These are phyloP conservation scores for Gillenia trifoliata DNA, from an alignment of 306 rosid genomes.

Conservation along the genomic window DNA sequence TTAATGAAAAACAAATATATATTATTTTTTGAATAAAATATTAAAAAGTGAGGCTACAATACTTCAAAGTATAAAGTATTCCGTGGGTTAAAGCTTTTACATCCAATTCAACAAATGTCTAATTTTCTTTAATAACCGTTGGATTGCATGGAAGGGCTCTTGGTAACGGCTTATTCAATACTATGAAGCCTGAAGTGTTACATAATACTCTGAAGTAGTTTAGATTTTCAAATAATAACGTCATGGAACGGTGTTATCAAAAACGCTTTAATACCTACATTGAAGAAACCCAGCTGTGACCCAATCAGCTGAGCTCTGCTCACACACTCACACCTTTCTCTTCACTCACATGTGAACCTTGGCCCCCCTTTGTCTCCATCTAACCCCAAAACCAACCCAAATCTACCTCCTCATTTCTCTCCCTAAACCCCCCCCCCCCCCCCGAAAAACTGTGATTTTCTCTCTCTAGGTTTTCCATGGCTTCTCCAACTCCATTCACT, in stretches of 20 bases:
- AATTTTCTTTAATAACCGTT: too few species aligned
- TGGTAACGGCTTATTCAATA: not conserved
- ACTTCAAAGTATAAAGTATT: not conserved
- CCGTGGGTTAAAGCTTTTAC: not conserved
- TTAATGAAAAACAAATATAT: too few species aligned
- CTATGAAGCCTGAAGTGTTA: too few species aligned
- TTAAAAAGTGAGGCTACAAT: too few species aligned
- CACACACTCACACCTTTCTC: slow-evolving; percentile 1
- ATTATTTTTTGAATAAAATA: too few species aligned
- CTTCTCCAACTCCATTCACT: not conserved
- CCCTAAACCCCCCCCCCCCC: not conserved
- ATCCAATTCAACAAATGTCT: not conserved
- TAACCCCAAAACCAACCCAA: not conserved
- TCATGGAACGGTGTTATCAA: not conserved
- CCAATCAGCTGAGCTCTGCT: slow-evolving; percentile 22
- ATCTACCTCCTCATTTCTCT: not conserved
- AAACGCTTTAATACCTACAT: not conserved
- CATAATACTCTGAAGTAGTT: too few species aligned
- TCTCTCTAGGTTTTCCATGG: slow-evolving; percentile 25
- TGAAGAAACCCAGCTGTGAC: slow-evolving; percentile 56
- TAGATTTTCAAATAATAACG: too few species aligned
- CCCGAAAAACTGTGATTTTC: not conserved
- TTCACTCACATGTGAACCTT: slow-evolving; percentile 57
- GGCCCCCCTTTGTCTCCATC: slow-evolving; percentile 4
- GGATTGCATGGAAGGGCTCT: not conserved